Conservation (phyloP, 2,329 filamentous ascomycete species). For the Paecilomyces fulvus region DNA sequence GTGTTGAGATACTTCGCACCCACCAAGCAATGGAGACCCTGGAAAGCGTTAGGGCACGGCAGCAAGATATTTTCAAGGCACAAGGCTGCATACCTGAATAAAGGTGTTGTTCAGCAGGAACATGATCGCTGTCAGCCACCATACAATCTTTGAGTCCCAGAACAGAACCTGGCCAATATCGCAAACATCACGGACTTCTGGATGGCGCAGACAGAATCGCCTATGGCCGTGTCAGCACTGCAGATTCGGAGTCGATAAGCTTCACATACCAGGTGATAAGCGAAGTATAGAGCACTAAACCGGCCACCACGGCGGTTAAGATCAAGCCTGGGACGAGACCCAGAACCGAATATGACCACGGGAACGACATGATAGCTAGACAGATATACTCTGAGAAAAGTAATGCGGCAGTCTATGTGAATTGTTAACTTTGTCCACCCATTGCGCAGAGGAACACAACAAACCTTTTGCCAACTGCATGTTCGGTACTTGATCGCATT, state of each 20-base stretch:
- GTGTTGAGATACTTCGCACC: conserved; percentile 86
- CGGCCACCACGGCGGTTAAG: conserved; percentile 68
- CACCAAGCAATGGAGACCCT: conserved; percentile 73
- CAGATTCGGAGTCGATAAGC: conserved; percentile 9
- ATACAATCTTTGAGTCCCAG: conserved; percentile 69
- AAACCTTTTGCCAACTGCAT: conserved; percentile 83
- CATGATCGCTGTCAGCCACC: conserved; percentile 66
- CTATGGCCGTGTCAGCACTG: conserved; percentile 38
- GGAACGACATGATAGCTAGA: conserved; percentile 88
- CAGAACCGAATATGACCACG: conserved; percentile 81
- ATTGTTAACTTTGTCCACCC: background rate
- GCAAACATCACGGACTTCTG: conserved; percentile 84
- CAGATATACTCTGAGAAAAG: conserved; percentile 96
- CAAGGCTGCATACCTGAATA: conserved; percentile 52
- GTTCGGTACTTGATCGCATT: conserved; percentile 85
- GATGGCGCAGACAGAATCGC: conserved; percentile 86
- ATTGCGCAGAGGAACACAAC: conserved; percentile 6
- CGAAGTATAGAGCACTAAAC: conserved; percentile 74
- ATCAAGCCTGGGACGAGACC: conserved; percentile 82
- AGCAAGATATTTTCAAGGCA: conserved; percentile 1
- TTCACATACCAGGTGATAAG: conserved; percentile 50
- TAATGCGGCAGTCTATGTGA: conserved; percentile 64
- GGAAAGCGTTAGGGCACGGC: background rate
- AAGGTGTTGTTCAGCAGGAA: conserved; percentile 93
- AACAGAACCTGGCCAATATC: conserved; percentile 95